These are phyloP conservation scores for Diaporthe sp. DNA, from an alignment of 2,329 filamentous ascomycete genomes.

Conservation along the genomic window DNA sequence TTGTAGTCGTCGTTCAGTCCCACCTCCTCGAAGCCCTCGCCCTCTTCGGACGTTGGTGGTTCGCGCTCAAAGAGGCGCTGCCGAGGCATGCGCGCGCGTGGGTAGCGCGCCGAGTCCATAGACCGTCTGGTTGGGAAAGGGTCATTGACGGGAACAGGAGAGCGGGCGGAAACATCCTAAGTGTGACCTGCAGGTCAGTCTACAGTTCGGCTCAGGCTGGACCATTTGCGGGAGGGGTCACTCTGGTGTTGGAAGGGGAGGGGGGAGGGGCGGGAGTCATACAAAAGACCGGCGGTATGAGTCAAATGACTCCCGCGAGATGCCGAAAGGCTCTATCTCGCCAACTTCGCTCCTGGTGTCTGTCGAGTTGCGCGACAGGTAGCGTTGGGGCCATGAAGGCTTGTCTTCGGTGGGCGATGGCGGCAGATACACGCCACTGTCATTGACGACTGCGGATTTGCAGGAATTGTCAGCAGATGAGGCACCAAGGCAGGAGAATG, in stretches of 20 bases:
- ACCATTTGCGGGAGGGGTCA: not conserved
- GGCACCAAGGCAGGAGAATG: not conserved
- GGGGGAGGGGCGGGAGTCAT: no score
- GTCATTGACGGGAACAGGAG: slow-evolving; percentile 74
- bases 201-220: not conserved
- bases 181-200: slow-evolving; percentile 17
- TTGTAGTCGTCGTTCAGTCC: slow-evolving; percentile 83
- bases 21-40: slow-evolving; percentile 82
- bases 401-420: slow-evolving; percentile 86
- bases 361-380: slow-evolving; percentile 64
- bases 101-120: slow-evolving; percentile 78
- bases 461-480: slow-evolving; percentile 8
- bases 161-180: slow-evolving; percentile 94
- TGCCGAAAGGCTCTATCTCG: slow-evolving; percentile 93
- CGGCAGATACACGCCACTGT: slow-evolving; percentile 93
- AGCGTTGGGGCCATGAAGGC: slow-evolving; percentile 75
- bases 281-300: slow-evolving; percentile 97
- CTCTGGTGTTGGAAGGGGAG: no score
- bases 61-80: slow-evolving; percentile 68
- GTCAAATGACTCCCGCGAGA: slow-evolving; percentile 96
- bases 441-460: slow-evolving; percentile 81
- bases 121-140: slow-evolving; percentile 74
- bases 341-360: slow-evolving; percentile 69
- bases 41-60: slow-evolving; percentile 73
- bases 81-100: slow-evolving; percentile 69